phyloP scores from a whole-genome alignment of 2,329 filamentous ascomycete genomes.

The Arthrobotrys musiformis region DNA sequence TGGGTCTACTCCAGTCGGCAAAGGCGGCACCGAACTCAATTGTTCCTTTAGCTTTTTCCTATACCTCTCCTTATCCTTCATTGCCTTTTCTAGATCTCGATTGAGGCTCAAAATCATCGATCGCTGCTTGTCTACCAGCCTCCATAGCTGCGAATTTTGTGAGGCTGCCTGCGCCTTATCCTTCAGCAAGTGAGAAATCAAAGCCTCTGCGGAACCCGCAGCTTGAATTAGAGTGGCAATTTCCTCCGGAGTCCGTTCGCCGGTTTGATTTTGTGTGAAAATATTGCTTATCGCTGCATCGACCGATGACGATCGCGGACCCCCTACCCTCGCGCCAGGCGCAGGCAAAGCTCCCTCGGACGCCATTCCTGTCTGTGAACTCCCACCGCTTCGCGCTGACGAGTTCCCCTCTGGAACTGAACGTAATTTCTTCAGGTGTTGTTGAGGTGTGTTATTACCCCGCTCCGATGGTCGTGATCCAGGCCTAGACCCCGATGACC shows the following conservation, averaged over 20 bases:
- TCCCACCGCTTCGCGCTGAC: conserved; percentile 46
- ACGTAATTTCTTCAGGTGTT: conserved; percentile 57
- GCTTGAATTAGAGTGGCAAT: conserved; percentile 81
- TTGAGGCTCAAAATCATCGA: conserved; percentile 93
- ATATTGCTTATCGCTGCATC: conserved; percentile 83
- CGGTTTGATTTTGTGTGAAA: conserved; percentile 67
- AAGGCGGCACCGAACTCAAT: conserved; percentile 65
- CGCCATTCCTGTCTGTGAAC: conserved; percentile 51
- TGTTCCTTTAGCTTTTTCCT: conserved; percentile 87
- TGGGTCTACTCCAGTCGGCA: conserved; percentile 59
- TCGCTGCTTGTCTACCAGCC: conserved; percentile 93
- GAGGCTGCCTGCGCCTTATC: conserved; percentile 89
- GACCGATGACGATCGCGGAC: conserved; percentile 83
- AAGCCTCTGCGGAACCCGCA: conserved; percentile 87
- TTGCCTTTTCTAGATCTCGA: conserved; percentile 87
- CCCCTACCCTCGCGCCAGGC: conserved; percentile 59
- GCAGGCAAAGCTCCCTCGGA: conserved; percentile 57
- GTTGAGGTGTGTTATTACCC: conserved; percentile 54
- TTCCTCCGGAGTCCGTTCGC: conserved; percentile 74
- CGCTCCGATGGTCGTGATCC: conserved; percentile 52
- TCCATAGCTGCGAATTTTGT: conserved; percentile 94
- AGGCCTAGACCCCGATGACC: conserved; percentile 44
- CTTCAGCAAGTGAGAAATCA: conserved; percentile 86
- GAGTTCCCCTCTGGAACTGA: conserved; percentile 56
- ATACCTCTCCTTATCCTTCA: conserved; percentile 96